Conservation (phyloP, 331 rosid genomes). For the Rhamnella rubrinervis region DNA sequence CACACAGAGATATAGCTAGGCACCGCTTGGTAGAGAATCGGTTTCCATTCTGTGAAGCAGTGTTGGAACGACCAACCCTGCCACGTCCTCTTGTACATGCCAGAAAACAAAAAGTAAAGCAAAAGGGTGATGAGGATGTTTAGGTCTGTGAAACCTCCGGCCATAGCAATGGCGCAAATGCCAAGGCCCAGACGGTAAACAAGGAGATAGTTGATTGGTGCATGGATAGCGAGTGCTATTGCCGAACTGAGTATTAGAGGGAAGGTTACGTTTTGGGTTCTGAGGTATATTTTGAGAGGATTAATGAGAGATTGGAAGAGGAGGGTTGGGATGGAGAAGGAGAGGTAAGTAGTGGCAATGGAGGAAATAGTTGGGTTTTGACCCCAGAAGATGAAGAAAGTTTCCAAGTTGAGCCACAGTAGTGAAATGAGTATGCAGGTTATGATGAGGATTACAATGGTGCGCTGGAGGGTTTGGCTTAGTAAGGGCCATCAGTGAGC, state of each 20-base stretch:
- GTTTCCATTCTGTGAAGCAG: conserved; percentile 38
- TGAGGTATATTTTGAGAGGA: conserved; percentile 39
- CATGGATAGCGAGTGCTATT: conserved; percentile 19
- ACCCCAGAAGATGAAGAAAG: conserved; percentile 20
- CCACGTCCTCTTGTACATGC: conserved; percentile 21
- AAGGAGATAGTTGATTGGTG: conserved; percentile 8
- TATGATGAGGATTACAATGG: conserved; percentile 24
- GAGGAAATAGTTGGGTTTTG: conserved; percentile 32
- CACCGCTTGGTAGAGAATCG: conserved; percentile 35
- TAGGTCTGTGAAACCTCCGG: conserved; percentile 27
- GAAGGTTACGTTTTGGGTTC: conserved; percentile 35
- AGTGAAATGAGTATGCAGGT: conserved; percentile 32
- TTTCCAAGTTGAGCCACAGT: conserved; percentile 30
- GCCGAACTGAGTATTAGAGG: conserved; percentile 32
- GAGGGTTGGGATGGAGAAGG: conserved; percentile 39
- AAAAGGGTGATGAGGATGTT: conserved; percentile 16
- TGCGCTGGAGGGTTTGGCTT: conserved; percentile 39
- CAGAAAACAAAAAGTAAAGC: conserved; percentile 11
- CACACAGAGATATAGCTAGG: conserved; percentile 44
- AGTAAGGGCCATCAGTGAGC: conserved; percentile 38
- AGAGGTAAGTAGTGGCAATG: conserved; percentile 34
- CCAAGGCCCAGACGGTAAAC: conserved; percentile 16
- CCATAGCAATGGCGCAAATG: conserved; percentile 34
- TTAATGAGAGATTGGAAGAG: conserved; percentile 31
- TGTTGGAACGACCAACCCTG: conserved; percentile 24